Base-by-base conservation (phyloP, 1,284 basidiomycete species). In the Naganishia sp. region DNA sequence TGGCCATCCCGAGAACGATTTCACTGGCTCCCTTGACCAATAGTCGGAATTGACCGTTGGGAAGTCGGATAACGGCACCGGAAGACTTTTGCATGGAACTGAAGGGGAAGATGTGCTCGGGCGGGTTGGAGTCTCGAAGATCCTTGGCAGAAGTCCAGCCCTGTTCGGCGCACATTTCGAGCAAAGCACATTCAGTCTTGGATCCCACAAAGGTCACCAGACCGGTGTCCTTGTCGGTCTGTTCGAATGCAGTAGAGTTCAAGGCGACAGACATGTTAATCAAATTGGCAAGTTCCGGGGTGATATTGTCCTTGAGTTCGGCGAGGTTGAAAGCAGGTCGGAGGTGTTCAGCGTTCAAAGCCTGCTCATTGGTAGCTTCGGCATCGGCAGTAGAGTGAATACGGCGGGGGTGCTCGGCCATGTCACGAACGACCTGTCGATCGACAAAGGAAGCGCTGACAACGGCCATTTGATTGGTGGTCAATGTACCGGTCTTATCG, bases 221-320 rank as follows among this genome's bases (percentile, higher is more conserved):
- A n/a, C 85, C 86, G 7, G 84, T 85, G 51, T 86, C 86, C 28
- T 85, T 81, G 76, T 92, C 86, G 47, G 76, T 81, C 72, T 94
- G 92, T 79, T 95, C 90, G 79, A 98, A 99, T 15, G 94, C 95
- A 9, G 95, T 98, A 11, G 93, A 94, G 81, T 98, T 98, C 80
- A 96, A 83, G 43, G 90, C 87, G 72, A 98, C 91, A 18, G 90
- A 86, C 68, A 88, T 87, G 78, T 95, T 96, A 78, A 97, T 85
- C 2, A 95, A 82, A 6, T 82, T 82, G 66, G 82, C 83, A 7
- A 95, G 81, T 31, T 86, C 82, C 0, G 85, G 84, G 0, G 87
- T 82, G 53, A 95, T 82, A 52, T 86, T 82, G 1, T 78, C 75
- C 76, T 88, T 89, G 70, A 94, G 83, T 61, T 88, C 81, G 9